Conservation (phyloP, 495 filamentous ascomycete species). For the Penicillium maclennaniae region DNA sequence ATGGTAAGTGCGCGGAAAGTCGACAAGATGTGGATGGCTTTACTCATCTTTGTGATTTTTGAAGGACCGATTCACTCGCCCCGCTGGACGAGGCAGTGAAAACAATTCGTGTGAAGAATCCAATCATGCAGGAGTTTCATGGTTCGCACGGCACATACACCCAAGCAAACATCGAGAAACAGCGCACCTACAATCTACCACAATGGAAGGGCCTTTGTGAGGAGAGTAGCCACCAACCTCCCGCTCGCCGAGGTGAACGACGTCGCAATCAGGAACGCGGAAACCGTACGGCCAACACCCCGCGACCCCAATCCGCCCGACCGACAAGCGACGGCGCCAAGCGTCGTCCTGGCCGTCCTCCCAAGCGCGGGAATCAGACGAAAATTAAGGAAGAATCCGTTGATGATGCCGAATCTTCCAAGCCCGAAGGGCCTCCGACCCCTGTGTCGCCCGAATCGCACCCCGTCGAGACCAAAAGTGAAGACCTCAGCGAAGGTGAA, state of each 20-base stretch:
- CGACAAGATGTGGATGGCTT: not conserved
- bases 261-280: slow-evolving; percentile 68
- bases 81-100: slow-evolving; percentile 81
- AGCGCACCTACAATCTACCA: slow-evolving; percentile 90
- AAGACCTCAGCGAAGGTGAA: slow-evolving; percentile 50
- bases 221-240: slow-evolving; percentile 91
- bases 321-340: slow-evolving; percentile 36
- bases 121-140: slow-evolving; percentile 96
- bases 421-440: slow-evolving; percentile 47
- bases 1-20: slow-evolving; percentile 60
- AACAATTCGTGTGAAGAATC: slow-evolving; percentile 88
- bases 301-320: slow-evolving; percentile 29
- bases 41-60: slow-evolving; percentile 12
- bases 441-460: slow-evolving; percentile 51
- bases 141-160: slow-evolving; percentile 90
- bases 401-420: slow-evolving; percentile 40
- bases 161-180: slow-evolving; percentile 92
- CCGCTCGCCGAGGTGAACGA: slow-evolving; percentile 87
- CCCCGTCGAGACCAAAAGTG: slow-evolving; percentile 45
- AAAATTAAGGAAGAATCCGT: slow-evolving; percentile 46
- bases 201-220: slow-evolving; percentile 92
- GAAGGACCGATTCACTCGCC: slow-evolving; percentile 67
- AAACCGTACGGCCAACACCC: slow-evolving; percentile 35
- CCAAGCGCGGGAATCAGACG: slow-evolving; percentile 39
- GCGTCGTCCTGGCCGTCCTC: slow-evolving; percentile 44